phyloP scores from a whole-genome alignment of 805 yeast genomes.

The Barnettozyma populi region DNA sequence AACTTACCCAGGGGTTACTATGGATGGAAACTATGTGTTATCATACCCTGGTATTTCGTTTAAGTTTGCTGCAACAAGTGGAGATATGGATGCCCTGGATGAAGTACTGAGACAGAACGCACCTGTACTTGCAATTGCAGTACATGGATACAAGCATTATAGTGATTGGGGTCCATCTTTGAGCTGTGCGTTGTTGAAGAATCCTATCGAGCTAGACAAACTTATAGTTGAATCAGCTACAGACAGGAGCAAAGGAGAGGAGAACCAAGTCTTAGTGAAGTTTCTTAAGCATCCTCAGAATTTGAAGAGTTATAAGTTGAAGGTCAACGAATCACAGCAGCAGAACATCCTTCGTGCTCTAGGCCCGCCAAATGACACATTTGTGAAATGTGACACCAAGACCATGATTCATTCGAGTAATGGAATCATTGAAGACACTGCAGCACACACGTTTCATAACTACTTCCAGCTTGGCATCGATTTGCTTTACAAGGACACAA shows the following conservation, averaged over 20 bases:
- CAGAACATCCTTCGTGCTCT: constrained; percentile 40
- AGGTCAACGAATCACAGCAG: constrained; percentile 42
- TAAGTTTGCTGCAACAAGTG: constrained; percentile 30
- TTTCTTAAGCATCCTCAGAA: constrained; percentile 22
- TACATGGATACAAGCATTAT: constrained; percentile 15
- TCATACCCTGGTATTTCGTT: constrained; percentile 56
- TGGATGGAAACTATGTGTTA: constrained; percentile 27
- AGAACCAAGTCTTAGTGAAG: constrained; percentile 15
- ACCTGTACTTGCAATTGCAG: constrained; percentile 8
- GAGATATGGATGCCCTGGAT: constrained; percentile 8
- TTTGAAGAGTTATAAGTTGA: constrained; percentile 16
- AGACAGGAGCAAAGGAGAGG: background rate
- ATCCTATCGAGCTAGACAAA: constrained; percentile 11
- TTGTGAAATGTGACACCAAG: constrained; percentile 39
- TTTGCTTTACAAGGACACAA: constrained; percentile 40
- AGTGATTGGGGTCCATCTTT: constrained; percentile 21
- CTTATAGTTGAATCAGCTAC: constrained; percentile 3
- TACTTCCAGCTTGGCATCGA: constrained; percentile 53
- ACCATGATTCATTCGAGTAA: constrained; percentile 32
- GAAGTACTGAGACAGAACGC: constrained; percentile 9
- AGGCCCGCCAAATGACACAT: constrained; percentile 54
- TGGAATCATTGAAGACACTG: background rate
- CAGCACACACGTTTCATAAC: constrained; percentile 42
- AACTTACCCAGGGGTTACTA: constrained; percentile 48
- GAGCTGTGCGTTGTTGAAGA: constrained; percentile 12